phyloP scores from a whole-genome alignment of 2,329 filamentous ascomycete genomes.

The Rhynchosporium agropyri region DNA sequence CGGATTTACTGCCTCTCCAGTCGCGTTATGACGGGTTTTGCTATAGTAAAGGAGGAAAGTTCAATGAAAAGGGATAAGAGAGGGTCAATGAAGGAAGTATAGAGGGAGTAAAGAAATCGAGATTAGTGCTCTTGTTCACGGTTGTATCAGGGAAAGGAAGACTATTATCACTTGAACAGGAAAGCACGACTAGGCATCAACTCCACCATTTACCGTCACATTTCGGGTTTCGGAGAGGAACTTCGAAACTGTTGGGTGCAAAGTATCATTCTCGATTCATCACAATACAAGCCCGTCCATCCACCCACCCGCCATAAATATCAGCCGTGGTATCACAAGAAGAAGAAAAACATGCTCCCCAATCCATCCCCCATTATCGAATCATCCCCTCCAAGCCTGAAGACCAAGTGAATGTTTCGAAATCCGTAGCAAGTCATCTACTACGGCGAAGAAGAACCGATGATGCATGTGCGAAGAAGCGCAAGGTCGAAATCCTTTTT shows the following conservation, averaged over 20 bases:
- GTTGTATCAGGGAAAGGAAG: too few species aligned
- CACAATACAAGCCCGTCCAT: background rate
- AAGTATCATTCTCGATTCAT: constrained; percentile 13
- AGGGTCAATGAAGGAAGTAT: background rate
- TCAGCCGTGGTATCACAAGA: constrained; percentile 12
- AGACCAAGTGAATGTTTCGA: background rate
- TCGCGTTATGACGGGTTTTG: background rate
- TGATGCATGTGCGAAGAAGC: background rate
- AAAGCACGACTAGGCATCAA: background rate
- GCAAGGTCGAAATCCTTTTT: background rate
- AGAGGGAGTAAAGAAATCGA: background rate
- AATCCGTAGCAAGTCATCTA: background rate
- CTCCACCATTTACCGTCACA: background rate
- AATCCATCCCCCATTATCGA: constrained; percentile 5
- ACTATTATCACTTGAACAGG: background rate
- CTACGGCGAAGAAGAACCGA: constrained; percentile 6
- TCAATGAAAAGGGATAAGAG: background rate
- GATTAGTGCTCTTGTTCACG: background rate
- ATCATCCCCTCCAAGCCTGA: background rate
- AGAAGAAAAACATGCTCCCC: background rate
- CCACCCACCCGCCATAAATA: background rate
- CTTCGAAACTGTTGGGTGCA: background rate
- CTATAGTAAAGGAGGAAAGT: background rate
- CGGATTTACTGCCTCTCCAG: background rate
- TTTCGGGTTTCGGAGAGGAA: background rate